phyloP scores from a whole-genome alignment of 108 stramenopile genomes.

The Parietichytrium sp. region DNA sequence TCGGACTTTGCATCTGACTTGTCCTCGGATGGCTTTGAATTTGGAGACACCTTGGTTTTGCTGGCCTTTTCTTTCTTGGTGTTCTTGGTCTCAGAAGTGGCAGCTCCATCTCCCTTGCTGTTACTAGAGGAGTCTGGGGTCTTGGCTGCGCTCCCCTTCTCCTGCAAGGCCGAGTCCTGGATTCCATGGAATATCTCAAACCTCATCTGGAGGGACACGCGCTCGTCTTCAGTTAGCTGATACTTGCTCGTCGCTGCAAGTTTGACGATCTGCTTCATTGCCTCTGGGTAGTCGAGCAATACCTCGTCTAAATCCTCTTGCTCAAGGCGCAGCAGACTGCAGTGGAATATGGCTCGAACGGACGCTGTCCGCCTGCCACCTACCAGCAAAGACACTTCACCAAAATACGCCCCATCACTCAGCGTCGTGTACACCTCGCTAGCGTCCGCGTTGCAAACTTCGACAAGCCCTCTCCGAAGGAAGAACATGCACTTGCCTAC shows the following conservation, averaged over 20 bases:
- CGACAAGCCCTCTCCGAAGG: not conserved
- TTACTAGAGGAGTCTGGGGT: too few species aligned
- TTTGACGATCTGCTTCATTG: slow-evolving; percentile 8
- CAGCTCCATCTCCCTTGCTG: too few species aligned
- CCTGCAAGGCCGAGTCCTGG: too few species aligned
- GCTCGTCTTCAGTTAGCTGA: slow-evolving; percentile 25
- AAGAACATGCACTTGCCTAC: slow-evolving; percentile 34
- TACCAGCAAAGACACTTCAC: slow-evolving; percentile 30
- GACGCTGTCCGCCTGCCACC: slow-evolving; percentile 14
- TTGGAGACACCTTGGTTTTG: too few species aligned
- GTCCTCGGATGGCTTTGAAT: too few species aligned
- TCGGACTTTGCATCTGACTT: too few species aligned
- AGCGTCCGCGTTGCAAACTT: slow-evolving; percentile 28
- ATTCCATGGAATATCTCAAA: not conserved
- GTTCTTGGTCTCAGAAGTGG: too few species aligned
- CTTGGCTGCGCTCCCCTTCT: too few species aligned
- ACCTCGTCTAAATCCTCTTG: not conserved
- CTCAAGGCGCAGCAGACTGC: slow-evolving; percentile 8
- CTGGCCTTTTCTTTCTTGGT: too few species aligned
- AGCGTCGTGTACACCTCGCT: slow-evolving; percentile 23
- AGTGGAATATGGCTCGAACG: slow-evolving; percentile 18
- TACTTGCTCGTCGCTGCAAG: slow-evolving; percentile 29
- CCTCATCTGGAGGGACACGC: not conserved
- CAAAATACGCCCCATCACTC: not conserved
- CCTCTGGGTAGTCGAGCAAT: not conserved